Evolutionary conservation across 1,139 yeast species (phyloP), one percentile per base, ranked within the genome.

Genomic region (Saccharomycopsis hybrid): DNA sequence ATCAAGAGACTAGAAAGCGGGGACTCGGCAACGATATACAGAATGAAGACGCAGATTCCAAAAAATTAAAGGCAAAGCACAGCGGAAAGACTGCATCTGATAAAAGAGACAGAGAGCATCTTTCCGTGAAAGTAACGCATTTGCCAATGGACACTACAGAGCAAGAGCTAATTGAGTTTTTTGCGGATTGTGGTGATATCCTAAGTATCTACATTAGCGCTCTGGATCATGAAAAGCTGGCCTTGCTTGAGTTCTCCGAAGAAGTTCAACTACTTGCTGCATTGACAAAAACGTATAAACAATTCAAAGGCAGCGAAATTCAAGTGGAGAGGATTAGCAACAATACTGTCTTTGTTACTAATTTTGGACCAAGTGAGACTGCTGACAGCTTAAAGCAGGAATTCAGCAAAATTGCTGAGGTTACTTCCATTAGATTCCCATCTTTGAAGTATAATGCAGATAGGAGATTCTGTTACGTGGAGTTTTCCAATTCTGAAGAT

Each of bases 401-500:
- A n/a, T 82, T 86, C 59, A 55, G 61, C 0, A 50, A 63, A 3
- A 62, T 62, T 47, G 87, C 87, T 0, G 62, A 64, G 0, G 63
- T 82, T 0, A 58, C 80, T 4, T 76, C 79, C 51, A 67, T 83
- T 1, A 68, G 96, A 48, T 70, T 86, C 42, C 96, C 96, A 0
- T 76, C 85, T 0, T 76, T 83, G 54, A 73, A 73, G 41, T 72
- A 69, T 45, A 76, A 79, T 56, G 64, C 76, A 3, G 73, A 73
- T 25, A 71, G 95, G 52, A 64, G 95, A 37, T 88, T 88, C 61
- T 86, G 95, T 55, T 88, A 87, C 59, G 71, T 85, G 11, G 95
- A 87, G 59, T 80, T 67, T 57, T 58, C 68, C 0, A 62, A 69
- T 11, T 54, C 74, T 0, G 68, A 68, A 5, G 68, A 67, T 33